Conservation (phyloP, 2,329 filamentous ascomycete genomes). For the Orbilia javanica region DNA sequence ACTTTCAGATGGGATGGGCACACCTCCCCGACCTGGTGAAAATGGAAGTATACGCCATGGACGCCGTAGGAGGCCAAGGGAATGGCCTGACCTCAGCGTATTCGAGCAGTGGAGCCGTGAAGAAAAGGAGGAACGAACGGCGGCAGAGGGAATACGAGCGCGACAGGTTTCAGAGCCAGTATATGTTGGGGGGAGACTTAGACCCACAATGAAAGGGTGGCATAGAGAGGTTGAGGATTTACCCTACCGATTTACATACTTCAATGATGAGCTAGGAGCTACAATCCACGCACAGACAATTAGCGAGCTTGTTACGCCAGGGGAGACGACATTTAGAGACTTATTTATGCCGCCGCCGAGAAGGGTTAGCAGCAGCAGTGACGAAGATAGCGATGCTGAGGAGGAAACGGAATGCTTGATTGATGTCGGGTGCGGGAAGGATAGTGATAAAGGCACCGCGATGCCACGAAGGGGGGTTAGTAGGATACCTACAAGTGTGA, state of each 20-base stretch:
- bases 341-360: conserved; percentile 88
- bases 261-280: conserved; percentile 95
- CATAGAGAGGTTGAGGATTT: conserved; percentile 88
- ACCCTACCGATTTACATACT: conserved; percentile 96
- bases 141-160: conserved; percentile 75
- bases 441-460: conserved; percentile 59
- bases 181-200: conserved; percentile 87
- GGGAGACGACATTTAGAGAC: conserved; percentile 80
- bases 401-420: conserved; percentile 20
- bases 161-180: conserved; percentile 96
- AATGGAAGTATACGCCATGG: conserved; percentile 52
- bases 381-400: conserved; percentile 24
- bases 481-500: not conserved
- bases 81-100: conserved; percentile 87
- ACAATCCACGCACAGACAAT: conserved; percentile 95
- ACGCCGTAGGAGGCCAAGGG: conserved; percentile 72
- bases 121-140: conserved; percentile 83
- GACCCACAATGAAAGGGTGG: conserved; percentile 79
- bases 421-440: conserved; percentile 26
- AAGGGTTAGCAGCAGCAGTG: conserved; percentile 40
- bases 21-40: conserved; percentile 67
- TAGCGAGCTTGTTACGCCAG: conserved; percentile 88
- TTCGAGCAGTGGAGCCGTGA: conserved; percentile 90
- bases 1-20: conserved; percentile 79
- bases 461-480: conserved; percentile 41